Base-by-base conservation (phyloP, 2,329 filamentous ascomycete species). In the Sporothrix inflata region DNA sequence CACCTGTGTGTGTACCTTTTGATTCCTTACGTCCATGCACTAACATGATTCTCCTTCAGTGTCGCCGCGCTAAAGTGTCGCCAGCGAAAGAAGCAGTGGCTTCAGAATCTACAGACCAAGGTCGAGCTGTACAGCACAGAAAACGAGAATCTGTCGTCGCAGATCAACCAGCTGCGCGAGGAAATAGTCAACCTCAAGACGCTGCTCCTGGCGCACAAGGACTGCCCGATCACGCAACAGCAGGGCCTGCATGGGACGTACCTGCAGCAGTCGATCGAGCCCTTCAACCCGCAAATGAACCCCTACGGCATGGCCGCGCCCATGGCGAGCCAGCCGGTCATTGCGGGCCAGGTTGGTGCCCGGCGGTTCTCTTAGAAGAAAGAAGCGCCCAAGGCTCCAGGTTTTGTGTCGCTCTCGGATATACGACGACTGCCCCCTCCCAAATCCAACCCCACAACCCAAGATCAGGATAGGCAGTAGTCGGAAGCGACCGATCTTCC, bases 1-100 rank as follows among this genome's bases (percentile, higher is more conserved):
- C 27, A 21, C 7, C 11, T 1, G 27, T 38, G 11, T 16, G 24
- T n/a, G n/a, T n/a, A n/a, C n/a, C n/a, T n/a, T n/a, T n/a, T 69
- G 49, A 69, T 30, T 65, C 53, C 4, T 66, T 38, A 30, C 24
- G 3, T 42, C 9, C 21, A 24, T 30, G 0, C 53, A 49, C 34
- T 57, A 19, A 65, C 70, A 16, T 16, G 38, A 1, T 4, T 21
- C 14, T 73, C 24, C 76, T 81, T 78, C 75, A 98, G 96, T 79
- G 94, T 99, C 75, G 96, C 96, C 74, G 96, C 96, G 3, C 86
- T 99, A 73, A 99, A 99, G 80, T 99, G 96, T 82, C 92, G 96
- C 74, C 96, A 99, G 81, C 90, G 96, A 24, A 99, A 99, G 87
- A 99, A 99, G 87, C 96, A 98, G 80, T 99, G 96, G 96, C 88